phyloP scores from a whole-genome alignment of 164 flowering plant genomes.

The Kingdonia uniflora region DNA sequence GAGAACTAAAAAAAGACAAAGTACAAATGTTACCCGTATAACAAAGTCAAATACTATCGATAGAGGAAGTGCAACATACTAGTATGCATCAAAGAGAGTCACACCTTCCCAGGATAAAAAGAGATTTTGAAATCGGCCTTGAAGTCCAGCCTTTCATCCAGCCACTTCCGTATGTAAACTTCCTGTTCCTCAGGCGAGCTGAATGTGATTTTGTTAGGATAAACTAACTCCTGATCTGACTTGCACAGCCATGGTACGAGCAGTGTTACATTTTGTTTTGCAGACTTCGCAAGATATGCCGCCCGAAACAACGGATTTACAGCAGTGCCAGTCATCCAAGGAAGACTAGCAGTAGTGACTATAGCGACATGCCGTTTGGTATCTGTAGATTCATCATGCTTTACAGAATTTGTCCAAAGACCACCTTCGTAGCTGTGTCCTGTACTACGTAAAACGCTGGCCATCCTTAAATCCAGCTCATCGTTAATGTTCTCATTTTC shows the following conservation, averaged over 20 bases:
- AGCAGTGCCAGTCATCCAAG: constrained; percentile 99
- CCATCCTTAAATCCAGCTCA: constrained; percentile 78
- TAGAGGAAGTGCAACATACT: not conserved
- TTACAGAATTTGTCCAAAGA: constrained; percentile 54
- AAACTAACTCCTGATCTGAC: constrained; percentile 88
- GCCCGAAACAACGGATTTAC: constrained; percentile 96
- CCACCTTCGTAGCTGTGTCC: constrained; percentile 93
- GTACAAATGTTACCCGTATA: constrained; percentile 2
- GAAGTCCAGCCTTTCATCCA: constrained; percentile 90
- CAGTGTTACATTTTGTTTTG: constrained; percentile 79
- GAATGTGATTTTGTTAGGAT: constrained; percentile 75
- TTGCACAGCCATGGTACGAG: constrained; percentile 96
- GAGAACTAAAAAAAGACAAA: constrained; percentile 40
- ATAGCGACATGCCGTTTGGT: constrained; percentile 82
- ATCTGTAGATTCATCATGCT: constrained; percentile 32
- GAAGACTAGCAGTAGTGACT: constrained; percentile 97
- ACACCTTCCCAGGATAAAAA: constrained; percentile 99
- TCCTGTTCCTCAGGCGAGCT: constrained; percentile 93
- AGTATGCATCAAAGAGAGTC: constrained; percentile 1
- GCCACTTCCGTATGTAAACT: constrained; percentile 77
- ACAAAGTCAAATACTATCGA: not conserved
- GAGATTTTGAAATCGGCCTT: constrained; percentile 83
- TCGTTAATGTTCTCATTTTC: constrained; percentile 51
- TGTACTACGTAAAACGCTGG: constrained; percentile 89
- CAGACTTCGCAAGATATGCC: constrained; percentile 81